Percentiles rank a stretch among this genome's conserved stretches.
These are phyloP conservation scores for Ogataea pini DNA, from an alignment of 805 yeast species.

Conservation along the genomic window DNA sequence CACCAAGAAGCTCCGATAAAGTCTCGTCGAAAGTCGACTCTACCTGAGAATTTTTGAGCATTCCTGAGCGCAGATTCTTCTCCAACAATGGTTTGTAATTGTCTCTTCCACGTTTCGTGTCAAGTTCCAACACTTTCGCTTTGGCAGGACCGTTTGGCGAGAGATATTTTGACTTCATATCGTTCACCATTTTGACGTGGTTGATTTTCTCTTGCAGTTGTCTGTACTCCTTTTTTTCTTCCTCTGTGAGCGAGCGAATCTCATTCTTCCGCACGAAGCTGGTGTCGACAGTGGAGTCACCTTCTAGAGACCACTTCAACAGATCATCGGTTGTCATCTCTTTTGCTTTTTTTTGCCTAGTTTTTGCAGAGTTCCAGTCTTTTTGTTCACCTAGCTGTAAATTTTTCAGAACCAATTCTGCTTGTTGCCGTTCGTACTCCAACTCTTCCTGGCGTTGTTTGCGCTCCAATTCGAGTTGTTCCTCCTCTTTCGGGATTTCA, in stretches of 20 bases:
- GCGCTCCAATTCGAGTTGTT: constrained; percentile 14
- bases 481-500: constrained; percentile 17
- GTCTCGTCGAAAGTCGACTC: constrained; percentile 21
- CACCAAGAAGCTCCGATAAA: constrained; percentile 25
- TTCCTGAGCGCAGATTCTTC: constrained; percentile 12
- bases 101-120: constrained; percentile 16
- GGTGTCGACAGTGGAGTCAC: not conserved
- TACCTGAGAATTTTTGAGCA: constrained; percentile 1
- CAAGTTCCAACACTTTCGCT: constrained; percentile 20
- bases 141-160: constrained; percentile 7
- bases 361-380: constrained; percentile 8
- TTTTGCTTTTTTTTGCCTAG: constrained; percentile 9
- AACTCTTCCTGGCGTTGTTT: constrained; percentile 3
- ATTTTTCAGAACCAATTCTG: constrained; percentile 12
- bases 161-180: constrained; percentile 15
- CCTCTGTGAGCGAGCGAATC: constrained; percentile 17
- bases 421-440: constrained; percentile 13
- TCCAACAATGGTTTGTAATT: constrained; percentile 19
- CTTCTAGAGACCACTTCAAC: constrained; percentile 15
- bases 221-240: constrained; percentile 25
- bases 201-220: constrained; percentile 26
- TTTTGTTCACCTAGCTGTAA: constrained; percentile 5
- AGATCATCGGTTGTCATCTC: constrained; percentile 17
- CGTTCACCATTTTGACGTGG: constrained; percentile 21
- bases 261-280: not conserved